Base-by-base conservation (phyloP, 805 yeast species). In the Pichia kluyveri region DNA sequence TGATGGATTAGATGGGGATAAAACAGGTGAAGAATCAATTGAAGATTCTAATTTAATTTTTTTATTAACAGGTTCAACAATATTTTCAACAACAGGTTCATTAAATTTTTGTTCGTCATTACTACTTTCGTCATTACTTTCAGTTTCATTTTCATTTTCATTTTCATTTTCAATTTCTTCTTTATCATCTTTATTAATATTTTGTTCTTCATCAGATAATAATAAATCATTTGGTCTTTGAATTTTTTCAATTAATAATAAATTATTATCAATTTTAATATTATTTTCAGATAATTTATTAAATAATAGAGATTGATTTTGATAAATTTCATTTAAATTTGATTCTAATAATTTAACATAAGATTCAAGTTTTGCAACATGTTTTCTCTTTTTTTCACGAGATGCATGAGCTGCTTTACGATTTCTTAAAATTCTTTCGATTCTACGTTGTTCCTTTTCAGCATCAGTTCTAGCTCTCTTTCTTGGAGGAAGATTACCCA, bases 361-460 rank as follows among this genome's bases (percentile, higher is more conserved):
- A 38, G 70, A 65, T 66, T 91, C 97, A 56, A 93, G 73, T 53
- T 78, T 80, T 66, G 89, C 96, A 49, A 93, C 83, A 62, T 91
- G 96, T 61, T 82, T 79, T 63, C 98, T 79, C 77, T 91, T 91
- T 78, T 91, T 90, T 63, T 93, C 99, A 56, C 99, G 79, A 30
- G 96, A 86, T 46, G 96, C 96, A 65, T 91, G 98, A 43, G 99
- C 99, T 15, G 98, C 98, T 63, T 91, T 84, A 61, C 98, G 79
- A 68, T 91, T 91, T 63, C 99, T 78, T 58, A 91, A 72, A 44
- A 93, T 90, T 45, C 99, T 75, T 68, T 93, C 98, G 47, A 90
- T 80, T 42, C 96, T 78, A 55, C 98, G 82, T 69, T 91, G 98
- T 67, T 93, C 98, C 70, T 91, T 93, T 69, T 91, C 98, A 68